phyloP scores from a whole-genome alignment of 2,329 filamentous ascomycete species.

The Cryphonectria naterciae region DNA sequence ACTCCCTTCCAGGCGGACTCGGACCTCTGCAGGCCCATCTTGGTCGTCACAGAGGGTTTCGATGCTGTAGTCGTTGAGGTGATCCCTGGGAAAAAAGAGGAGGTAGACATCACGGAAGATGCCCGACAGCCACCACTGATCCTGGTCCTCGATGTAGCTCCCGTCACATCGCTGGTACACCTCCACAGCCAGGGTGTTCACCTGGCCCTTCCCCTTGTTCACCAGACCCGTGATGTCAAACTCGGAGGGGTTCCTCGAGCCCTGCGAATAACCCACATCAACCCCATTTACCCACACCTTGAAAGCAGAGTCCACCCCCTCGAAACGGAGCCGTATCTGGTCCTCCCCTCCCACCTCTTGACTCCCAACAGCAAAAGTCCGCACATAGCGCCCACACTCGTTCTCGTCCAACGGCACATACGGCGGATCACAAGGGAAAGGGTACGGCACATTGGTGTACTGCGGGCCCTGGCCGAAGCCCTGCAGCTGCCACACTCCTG shows the following conservation, averaged over 20 bases:
- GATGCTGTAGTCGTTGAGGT: constrained; percentile 62
- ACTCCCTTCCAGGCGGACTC: constrained; percentile 43
- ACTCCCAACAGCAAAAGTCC: constrained; percentile 53
- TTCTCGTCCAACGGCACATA: constrained; percentile 66
- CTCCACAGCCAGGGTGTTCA: constrained; percentile 65
- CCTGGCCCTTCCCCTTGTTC: constrained; percentile 38
- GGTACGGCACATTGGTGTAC: constrained; percentile 72
- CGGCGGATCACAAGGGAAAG: constrained; percentile 69
- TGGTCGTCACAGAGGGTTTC: constrained; percentile 55
- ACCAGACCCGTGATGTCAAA: constrained; percentile 68
- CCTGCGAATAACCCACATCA: constrained; percentile 73
- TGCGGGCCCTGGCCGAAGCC: constrained; percentile 67
- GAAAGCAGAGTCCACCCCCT: constrained; percentile 75
- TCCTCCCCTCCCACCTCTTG: constrained; percentile 37
- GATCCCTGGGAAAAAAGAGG: constrained; percentile 54
- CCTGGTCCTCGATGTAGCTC: constrained; percentile 71
- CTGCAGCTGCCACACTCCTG: constrained; percentile 73
- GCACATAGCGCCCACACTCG: constrained; percentile 65
- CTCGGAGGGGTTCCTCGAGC: constrained; percentile 72
- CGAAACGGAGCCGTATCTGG: constrained; percentile 71
- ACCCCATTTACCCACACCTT: constrained; percentile 72
- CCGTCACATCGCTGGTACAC: constrained; percentile 77
- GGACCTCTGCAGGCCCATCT: constrained; percentile 55
- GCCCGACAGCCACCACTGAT: constrained; percentile 64
- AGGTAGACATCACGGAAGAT: constrained; percentile 67